Evolutionary conservation across 2,329 filamentous ascomycete species (phyloP).

Genomic region (Sporothrix variecibatus): DNA sequence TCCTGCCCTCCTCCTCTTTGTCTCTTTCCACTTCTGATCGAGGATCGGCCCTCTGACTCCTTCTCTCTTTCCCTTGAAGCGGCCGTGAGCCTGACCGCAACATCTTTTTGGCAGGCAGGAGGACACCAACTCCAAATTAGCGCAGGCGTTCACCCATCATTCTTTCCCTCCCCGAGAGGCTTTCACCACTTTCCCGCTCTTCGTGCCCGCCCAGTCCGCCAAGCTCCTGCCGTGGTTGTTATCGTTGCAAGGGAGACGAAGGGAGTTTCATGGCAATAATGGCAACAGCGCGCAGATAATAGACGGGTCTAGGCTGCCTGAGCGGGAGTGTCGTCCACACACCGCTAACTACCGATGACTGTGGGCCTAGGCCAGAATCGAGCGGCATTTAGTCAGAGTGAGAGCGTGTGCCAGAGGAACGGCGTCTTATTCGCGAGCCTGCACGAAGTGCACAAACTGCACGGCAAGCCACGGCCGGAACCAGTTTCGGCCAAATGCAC

Average conservation of each 20-base stretch:
- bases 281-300: background rate
- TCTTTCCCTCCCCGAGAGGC: background rate
- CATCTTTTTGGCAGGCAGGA: background rate
- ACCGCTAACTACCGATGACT: conserved; percentile 20
- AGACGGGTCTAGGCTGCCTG: background rate
- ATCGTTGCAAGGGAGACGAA: background rate
- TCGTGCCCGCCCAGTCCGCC: background rate
- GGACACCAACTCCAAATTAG: background rate
- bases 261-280: background rate
- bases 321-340: background rate
- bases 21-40: background rate
- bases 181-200: background rate
- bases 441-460: background rate
- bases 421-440: conserved; percentile 22
- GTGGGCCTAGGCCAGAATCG: background rate
- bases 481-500: background rate
- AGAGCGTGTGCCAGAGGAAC: conserved; percentile 20
- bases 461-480: background rate
- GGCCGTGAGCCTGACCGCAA: background rate
- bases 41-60: background rate
- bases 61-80: conserved; percentile 12
- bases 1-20: background rate
- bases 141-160: background rate
- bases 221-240: background rate
- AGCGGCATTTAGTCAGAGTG: conserved; percentile 16